A percentile compares a stretch with the other conserved stretches of the same genome.
phyloP scores from a whole-genome alignment of 2,329 filamentous ascomycete genomes.

The Phoma sp. region DNA sequence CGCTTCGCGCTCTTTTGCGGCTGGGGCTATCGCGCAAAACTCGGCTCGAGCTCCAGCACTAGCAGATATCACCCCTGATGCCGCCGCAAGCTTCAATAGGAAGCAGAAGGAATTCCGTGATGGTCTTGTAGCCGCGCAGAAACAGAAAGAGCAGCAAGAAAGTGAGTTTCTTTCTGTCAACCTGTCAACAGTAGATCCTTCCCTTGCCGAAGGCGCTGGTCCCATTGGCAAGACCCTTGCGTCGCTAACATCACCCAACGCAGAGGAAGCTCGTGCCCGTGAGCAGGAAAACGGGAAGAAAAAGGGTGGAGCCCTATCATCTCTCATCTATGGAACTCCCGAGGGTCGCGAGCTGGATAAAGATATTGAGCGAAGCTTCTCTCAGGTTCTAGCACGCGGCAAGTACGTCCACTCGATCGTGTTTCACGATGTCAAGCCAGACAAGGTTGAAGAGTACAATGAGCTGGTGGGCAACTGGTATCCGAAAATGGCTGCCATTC shows the following conservation, averaged over 20 bases:
- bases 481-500: slow-evolving; percentile 81
- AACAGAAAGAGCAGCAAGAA: slow-evolving; percentile 80
- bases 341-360: slow-evolving; percentile 93
- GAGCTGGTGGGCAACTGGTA: slow-evolving; percentile 91
- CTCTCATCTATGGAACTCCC: slow-evolving; percentile 95
- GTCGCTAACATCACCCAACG: slow-evolving; percentile 61
- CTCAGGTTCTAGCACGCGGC: slow-evolving; percentile 89
- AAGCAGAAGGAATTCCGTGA: slow-evolving; percentile 89
- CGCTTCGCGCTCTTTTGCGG: slow-evolving; percentile 40
- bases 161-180: slow-evolving; percentile 68
- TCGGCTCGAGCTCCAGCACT: slow-evolving; percentile 68
- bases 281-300: slow-evolving; percentile 68
- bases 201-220: slow-evolving; percentile 20
- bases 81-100: slow-evolving; percentile 77
- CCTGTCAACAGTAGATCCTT: slow-evolving; percentile 53
- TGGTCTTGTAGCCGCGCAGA: slow-evolving; percentile 76
- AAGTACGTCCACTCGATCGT: slow-evolving; percentile 99
- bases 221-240: slow-evolving; percentile 56
- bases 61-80: slow-evolving; percentile 80
- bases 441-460: slow-evolving; percentile 94
- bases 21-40: slow-evolving; percentile 33
- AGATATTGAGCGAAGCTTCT: slow-evolving; percentile 96
- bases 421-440: slow-evolving; percentile 93
- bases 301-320: slow-evolving; percentile 74
- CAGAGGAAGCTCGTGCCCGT: slow-evolving; percentile 63